phyloP scores from a whole-genome alignment of 768 basidiomycete species.

The Paxillus rubicundulus region DNA sequence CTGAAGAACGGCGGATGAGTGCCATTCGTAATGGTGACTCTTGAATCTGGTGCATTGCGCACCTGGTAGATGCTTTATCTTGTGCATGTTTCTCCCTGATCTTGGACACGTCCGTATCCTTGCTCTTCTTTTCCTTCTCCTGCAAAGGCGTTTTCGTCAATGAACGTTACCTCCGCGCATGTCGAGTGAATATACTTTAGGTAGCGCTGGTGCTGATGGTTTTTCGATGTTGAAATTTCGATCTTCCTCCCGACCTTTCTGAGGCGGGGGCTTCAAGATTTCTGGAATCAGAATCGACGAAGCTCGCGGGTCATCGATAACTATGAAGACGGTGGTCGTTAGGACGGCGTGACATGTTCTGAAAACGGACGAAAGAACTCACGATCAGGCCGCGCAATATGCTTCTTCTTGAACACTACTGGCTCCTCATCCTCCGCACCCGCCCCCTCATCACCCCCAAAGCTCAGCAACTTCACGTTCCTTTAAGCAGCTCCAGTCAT shows the following conservation, averaged over 20 bases:
- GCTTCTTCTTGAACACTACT: slow-evolving; percentile 67
- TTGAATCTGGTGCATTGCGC: slow-evolving; percentile 15
- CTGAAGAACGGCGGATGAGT: slow-evolving; percentile 34
- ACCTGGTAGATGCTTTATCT: slow-evolving; percentile 67
- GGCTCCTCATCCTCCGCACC: slow-evolving; percentile 58
- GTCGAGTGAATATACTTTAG: slow-evolving; percentile 17
- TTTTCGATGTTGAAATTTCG: background rate
- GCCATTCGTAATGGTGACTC: too few relatives aligned
- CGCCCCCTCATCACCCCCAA: slow-evolving; percentile 69
- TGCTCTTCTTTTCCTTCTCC: slow-evolving; percentile 22
- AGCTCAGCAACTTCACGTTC: slow-evolving; percentile 87
- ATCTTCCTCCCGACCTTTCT: slow-evolving; percentile 4
- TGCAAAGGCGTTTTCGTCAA: background rate
- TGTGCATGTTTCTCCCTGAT: slow-evolving; percentile 75
- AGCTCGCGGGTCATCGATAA: slow-evolving; percentile 17
- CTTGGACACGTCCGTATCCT: slow-evolving; percentile 53
- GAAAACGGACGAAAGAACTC: slow-evolving; percentile 29
- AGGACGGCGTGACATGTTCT: background rate
- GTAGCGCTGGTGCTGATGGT: background rate
- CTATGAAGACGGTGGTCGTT: slow-evolving; percentile 11
- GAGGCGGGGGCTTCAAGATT: slow-evolving; percentile 1
- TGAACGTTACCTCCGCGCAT: background rate
- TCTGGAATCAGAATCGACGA: slow-evolving; percentile 11
- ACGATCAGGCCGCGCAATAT: slow-evolving; percentile 84
- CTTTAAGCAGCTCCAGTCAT: slow-evolving; percentile 37